phyloP scores from a whole-genome alignment of 2,329 filamentous ascomycete genomes.

The Neurospora sp. region DNA sequence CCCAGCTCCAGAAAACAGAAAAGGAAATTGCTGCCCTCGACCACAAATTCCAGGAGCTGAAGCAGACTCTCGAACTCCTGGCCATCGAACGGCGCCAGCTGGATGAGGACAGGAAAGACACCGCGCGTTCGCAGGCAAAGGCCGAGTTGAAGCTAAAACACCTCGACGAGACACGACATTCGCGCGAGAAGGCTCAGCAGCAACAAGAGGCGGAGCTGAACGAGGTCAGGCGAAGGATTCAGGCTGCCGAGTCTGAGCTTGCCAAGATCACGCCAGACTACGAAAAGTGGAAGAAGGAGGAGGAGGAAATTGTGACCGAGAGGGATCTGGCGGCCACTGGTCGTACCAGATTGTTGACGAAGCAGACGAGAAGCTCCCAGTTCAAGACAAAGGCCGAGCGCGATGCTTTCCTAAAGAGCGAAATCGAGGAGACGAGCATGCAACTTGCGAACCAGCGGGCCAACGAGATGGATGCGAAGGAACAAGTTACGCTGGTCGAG shows the following conservation, averaged over 20 bases:
- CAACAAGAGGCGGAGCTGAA: conserved; percentile 64
- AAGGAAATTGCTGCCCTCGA: conserved; percentile 69
- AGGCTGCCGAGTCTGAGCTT: conserved; percentile 66
- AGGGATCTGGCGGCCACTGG: conserved; percentile 68
- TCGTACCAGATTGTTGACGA: conserved; percentile 73
- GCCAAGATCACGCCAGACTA: conserved; percentile 67
- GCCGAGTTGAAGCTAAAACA: conserved; percentile 76
- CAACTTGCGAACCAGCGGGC: conserved; percentile 73
- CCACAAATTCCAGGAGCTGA: conserved; percentile 66
- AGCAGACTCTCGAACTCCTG: conserved; percentile 74
- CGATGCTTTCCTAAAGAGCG: conserved; percentile 68
- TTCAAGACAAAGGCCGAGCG: conserved; percentile 85
- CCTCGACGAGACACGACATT: conserved; percentile 71
- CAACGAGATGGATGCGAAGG: conserved; percentile 71
- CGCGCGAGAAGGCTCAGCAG: conserved; percentile 61
- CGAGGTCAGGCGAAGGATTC: conserved; percentile 63
- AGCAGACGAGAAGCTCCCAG: conserved; percentile 79
- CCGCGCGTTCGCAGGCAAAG: conserved; percentile 70
- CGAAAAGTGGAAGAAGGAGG: conserved; percentile 60
- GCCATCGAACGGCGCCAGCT: conserved; percentile 77
- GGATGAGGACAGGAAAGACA: conserved; percentile 80
- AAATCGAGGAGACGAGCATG: conserved; percentile 70
- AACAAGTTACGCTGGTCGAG: conserved; percentile 68
- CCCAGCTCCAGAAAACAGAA: conserved; percentile 68
- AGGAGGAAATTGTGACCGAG: conserved; percentile 58